phyloP scores from a whole-genome alignment of 345 rosid genomes.

The Aquilaria sinensis region DNA sequence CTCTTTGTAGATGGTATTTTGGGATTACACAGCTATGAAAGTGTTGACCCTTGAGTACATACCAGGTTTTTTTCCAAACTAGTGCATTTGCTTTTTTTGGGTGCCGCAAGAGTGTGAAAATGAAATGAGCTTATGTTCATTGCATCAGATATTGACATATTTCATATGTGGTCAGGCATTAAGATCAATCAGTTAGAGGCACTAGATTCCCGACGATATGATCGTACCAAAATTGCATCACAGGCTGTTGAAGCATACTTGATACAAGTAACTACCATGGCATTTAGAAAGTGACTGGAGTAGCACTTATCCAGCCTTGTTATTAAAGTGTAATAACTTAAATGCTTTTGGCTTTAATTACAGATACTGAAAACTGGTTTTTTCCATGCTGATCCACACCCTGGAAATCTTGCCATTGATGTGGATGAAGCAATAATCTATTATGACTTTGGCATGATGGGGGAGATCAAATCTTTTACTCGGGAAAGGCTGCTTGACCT shows the following conservation, averaged over 20 bases:
- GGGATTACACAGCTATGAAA: constrained; percentile 92
- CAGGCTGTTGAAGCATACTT: constrained; percentile 86
- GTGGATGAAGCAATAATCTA: constrained; percentile 76
- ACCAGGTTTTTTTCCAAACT: constrained; percentile 60
- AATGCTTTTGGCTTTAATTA: constrained; percentile 4
- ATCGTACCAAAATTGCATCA: constrained; percentile 75
- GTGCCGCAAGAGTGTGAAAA: background rate
- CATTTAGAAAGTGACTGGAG: background rate
- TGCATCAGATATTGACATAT: background rate
- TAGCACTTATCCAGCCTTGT: background rate
- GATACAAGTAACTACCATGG: constrained; percentile 63
- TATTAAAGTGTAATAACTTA: background rate
- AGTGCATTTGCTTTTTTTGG: constrained; percentile 7
- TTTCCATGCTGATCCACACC: constrained; percentile 99
- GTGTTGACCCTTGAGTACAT: constrained; percentile 97
- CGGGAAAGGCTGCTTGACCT: constrained; percentile 81
- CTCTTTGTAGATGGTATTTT: constrained; percentile 59
- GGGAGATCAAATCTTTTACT: constrained; percentile 89
- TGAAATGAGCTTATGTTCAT: constrained; percentile 4
- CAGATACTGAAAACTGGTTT: constrained; percentile 93
- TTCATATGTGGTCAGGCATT: constrained; percentile 43
- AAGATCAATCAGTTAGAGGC: constrained; percentile 61
- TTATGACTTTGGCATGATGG: constrained; percentile 99
- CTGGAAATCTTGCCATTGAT: constrained; percentile 94
- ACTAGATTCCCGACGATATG: constrained; percentile 55